A percentile compares a stretch with the other conserved stretches of the same genome.
Evolutionary conservation across 2,329 filamentous ascomycete genomes (phyloP).

Genomic region (Pseudopithomyces chartarum): DNA sequence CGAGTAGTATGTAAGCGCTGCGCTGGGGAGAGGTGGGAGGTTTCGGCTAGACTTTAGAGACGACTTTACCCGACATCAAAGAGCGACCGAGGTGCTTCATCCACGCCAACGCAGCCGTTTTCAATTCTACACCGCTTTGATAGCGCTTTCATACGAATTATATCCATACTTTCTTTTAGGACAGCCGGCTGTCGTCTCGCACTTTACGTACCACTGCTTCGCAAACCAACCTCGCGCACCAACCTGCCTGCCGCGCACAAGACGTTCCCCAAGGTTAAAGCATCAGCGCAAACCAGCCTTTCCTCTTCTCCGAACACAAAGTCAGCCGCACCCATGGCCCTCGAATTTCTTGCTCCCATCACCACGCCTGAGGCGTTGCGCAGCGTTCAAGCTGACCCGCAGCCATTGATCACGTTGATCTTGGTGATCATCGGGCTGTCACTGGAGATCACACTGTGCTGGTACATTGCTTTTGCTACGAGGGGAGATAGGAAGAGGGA

Average conservation of each 20-base stretch:
- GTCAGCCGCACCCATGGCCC: conserved; percentile 21
- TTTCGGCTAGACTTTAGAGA: conserved; percentile 9
- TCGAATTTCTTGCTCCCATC: conserved; percentile 38
- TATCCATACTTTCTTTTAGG: background rate
- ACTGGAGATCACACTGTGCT: conserved; percentile 27
- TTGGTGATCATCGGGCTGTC: conserved; percentile 77
- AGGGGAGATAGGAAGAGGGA: conserved; percentile 34
- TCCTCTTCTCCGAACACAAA: background rate
- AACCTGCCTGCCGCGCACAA: too few species aligned
- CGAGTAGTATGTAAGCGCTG: background rate
- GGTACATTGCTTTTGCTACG: conserved; percentile 37
- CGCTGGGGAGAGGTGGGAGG: conserved; percentile 3
- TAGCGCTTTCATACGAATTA: conserved; percentile 6
- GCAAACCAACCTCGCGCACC: background rate
- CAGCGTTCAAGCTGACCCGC: conserved; percentile 60
- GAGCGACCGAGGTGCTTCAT: background rate
- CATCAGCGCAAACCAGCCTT: too few species aligned
- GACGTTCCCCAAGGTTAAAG: too few species aligned
- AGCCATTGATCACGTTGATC: conserved; percentile 82
- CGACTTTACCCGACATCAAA: background rate
- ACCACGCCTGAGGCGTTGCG: conserved; percentile 37
- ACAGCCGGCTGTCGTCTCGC: conserved; percentile 13
- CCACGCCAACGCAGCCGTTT: background rate
- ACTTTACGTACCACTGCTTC: background rate
- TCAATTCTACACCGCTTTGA: conserved; percentile 12